phyloP scores from a whole-genome alignment of 495 filamentous ascomycete genomes.

The Aspergillus ellipticus region DNA sequence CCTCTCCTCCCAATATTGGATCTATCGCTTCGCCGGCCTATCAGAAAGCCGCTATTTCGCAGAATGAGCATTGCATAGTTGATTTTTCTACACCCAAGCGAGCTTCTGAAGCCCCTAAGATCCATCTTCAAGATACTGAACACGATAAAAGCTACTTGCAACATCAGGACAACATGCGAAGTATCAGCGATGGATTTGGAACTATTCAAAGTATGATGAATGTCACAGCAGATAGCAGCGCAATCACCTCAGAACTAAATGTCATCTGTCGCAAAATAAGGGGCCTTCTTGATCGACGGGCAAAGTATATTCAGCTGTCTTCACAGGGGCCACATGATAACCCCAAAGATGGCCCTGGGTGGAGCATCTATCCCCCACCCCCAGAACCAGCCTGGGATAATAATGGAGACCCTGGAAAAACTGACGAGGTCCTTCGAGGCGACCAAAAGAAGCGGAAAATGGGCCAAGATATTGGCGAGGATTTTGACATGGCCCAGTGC shows the following conservation, averaged over 20 bases:
- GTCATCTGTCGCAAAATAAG: conserved; percentile 86
- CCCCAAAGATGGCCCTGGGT: conserved; percentile 76
- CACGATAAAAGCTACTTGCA: not conserved
- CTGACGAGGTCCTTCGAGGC: conserved; percentile 3
- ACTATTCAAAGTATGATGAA: conserved; percentile 14
- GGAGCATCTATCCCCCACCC: conserved; percentile 87
- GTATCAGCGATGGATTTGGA: conserved; percentile 9
- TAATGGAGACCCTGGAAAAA: conserved; percentile 47
- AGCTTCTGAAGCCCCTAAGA: not conserved
- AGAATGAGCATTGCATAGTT: not conserved
- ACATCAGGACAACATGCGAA: not conserved
- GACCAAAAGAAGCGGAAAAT: conserved; percentile 67
- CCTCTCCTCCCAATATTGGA: not conserved
- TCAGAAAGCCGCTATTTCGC: not conserved
- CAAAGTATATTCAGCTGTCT: conserved; percentile 87
- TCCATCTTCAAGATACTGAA: not conserved
- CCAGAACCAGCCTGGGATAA: conserved; percentile 88
- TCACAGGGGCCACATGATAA: conserved; percentile 76
- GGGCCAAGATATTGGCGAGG: conserved; percentile 85
- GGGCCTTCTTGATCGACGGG: conserved; percentile 74
- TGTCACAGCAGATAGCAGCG: conserved; percentile 30
- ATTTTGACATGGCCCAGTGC: conserved; percentile 78
- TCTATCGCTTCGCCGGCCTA: not conserved
- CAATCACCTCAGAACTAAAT: conserved; percentile 75
- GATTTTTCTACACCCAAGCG: not conserved